phyloP scores from a whole-genome alignment of 805 yeast genomes.

The Ogataea thermomethanolica region DNA sequence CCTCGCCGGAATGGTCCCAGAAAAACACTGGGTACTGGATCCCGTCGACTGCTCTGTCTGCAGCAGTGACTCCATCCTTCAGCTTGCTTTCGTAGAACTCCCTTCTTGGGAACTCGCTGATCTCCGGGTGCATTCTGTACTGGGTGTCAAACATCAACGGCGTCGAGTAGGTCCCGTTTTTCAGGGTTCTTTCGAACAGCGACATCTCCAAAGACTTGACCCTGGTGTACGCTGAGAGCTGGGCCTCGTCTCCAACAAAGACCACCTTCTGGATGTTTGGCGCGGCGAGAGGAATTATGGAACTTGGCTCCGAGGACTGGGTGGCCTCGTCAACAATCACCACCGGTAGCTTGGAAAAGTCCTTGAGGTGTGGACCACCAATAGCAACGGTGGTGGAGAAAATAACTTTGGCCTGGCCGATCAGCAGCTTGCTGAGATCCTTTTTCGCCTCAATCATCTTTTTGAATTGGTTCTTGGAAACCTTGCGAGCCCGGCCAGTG shows the following conservation, averaged over 20 bases:
- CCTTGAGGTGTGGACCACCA: slow-evolving; percentile 61
- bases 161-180: slow-evolving; percentile 55
- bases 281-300: slow-evolving; percentile 67
- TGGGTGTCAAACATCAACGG: slow-evolving; percentile 76
- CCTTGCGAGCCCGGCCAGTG: slow-evolving; percentile 39
- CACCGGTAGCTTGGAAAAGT: slow-evolving; percentile 48
- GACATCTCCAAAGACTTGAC: slow-evolving; percentile 65
- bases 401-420: slow-evolving; percentile 64
- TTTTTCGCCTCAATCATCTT: slow-evolving; percentile 45
- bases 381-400: slow-evolving; percentile 73
- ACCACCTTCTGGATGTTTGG: slow-evolving; percentile 64
- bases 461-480: slow-evolving; percentile 44
- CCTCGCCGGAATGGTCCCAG: slow-evolving; percentile 53
- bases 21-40: slow-evolving; percentile 55
- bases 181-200: slow-evolving; percentile 61
- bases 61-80: slow-evolving; percentile 62
- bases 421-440: slow-evolving; percentile 44
- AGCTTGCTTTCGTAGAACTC: slow-evolving; percentile 73
- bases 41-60: slow-evolving; percentile 43
- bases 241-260: slow-evolving; percentile 77
- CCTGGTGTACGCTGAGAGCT: slow-evolving; percentile 67
- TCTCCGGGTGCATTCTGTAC: slow-evolving; percentile 95
- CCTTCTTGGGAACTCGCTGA: slow-evolving; percentile 77
- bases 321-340: slow-evolving; percentile 80
- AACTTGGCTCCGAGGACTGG: slow-evolving; percentile 70